Evolutionary conservation across 768 basidiomycete species (phyloP), one percentile per base, ranked within the genome.

Genomic region (Amanita rubescens): DNA sequence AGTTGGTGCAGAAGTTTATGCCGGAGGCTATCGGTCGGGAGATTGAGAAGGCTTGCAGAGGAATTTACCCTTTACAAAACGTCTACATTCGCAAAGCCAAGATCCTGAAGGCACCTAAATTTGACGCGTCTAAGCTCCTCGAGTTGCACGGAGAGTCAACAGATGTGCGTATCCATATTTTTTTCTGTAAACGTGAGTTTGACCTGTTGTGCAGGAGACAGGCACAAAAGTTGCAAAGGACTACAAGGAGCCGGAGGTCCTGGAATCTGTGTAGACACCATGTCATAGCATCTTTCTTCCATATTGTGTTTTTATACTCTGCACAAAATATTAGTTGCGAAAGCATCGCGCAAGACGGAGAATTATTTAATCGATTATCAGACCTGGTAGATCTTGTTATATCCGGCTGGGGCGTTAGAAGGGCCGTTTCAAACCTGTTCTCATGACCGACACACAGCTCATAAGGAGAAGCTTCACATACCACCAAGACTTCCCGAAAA

Each of bases 31-130:
- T 99, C 64, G 96, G 96, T 61, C 86, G 94, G 62, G 96, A 99
- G 80, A 99, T 99, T 61, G 96, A 99, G 83, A 99, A 99, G 80
- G 87, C 95, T 50, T 80, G 86, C 57, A 80, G 92, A 65, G 89
- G 87, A 71, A 98, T 98, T 76, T 99, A 94, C 79, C 96, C 96
- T 62, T 75, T 99, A 67, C 94, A 98, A 79, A 98, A 98, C 71
- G 94, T 97, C 67, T 95, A 94, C 76, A 82, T 98, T 65, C 89
- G 96, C 75, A 98, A 99, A 79, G 94, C 90, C 63, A 99, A 99
- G 82, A 97, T 99, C 69, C 79, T 99, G 66, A 98, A 97, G 76
- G 79, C 94, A 58, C 96, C 96, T 59, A 96, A 95, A 71, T 94
- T 95, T 69, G 94, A 96, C 71, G 78, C 93, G 53, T 84, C 88